Percentiles rank a stretch among this genome's conserved stretches.
Evolutionary conservation across 2,329 filamentous ascomycete species (phyloP).

Genomic region (Pseudonectria buxi): DNA sequence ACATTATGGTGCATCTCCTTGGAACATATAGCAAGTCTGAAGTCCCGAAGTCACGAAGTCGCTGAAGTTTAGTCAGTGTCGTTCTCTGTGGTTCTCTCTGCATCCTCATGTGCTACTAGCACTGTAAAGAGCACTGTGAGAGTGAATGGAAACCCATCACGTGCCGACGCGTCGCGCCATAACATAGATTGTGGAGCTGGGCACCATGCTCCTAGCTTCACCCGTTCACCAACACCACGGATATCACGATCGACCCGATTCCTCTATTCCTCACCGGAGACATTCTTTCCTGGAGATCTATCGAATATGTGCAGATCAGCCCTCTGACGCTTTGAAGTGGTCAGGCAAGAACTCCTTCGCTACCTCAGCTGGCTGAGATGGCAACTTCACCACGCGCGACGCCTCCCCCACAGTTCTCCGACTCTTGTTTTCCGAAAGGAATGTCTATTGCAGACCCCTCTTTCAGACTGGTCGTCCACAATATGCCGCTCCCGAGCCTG

Average conservation of each 20-base stretch:
- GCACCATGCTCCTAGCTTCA: not conserved
- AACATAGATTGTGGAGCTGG: not conserved
- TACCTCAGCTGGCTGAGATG: constrained; percentile 12
- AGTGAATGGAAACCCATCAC: constrained; percentile 14
- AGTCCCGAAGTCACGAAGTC: too few species aligned
- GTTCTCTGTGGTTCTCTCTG: constrained; percentile 4
- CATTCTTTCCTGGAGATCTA: constrained; percentile 2
- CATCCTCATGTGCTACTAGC: constrained; percentile 17
- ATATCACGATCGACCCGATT: constrained; percentile 8
- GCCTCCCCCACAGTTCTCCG: constrained; percentile 78
- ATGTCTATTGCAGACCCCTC: constrained; percentile 48
- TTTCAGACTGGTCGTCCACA: constrained; percentile 30
- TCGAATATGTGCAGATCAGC: constrained; percentile 12
- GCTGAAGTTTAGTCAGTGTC: constrained; percentile 12
- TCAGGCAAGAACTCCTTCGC: constrained; percentile 40
- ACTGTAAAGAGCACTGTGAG: constrained; percentile 12
- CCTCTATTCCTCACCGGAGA: constrained; percentile 14
- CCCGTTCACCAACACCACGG: constrained; percentile 13
- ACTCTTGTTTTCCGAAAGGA: constrained; percentile 63
- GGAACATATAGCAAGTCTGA: not conserved
- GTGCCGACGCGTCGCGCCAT: constrained; percentile 17
- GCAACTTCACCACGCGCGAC: constrained; percentile 48
- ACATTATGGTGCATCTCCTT: constrained; percentile 16
- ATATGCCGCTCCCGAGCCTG: constrained; percentile 58
- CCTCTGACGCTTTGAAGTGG: constrained; percentile 9